A percentile compares a stretch with the other conserved stretches of the same genome.
phyloP scores from a whole-genome alignment of 2,329 filamentous ascomycete genomes.

The Colletotrichum sojae region DNA sequence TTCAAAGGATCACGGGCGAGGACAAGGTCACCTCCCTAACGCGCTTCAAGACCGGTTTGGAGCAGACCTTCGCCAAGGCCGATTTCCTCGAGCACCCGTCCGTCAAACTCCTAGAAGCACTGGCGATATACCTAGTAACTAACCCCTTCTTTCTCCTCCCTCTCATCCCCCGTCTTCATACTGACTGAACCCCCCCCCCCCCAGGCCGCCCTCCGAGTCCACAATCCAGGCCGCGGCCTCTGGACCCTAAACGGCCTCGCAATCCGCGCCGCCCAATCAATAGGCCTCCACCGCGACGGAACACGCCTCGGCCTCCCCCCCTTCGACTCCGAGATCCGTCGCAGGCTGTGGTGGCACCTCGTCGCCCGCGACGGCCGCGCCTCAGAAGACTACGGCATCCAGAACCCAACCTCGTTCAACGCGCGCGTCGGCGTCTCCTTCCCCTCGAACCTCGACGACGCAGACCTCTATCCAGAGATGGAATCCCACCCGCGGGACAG shows the following conservation, averaged over 20 bases:
- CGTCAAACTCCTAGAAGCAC: slow-evolving; percentile 50
- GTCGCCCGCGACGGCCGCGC: slow-evolving; percentile 66
- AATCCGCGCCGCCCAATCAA: slow-evolving; percentile 62
- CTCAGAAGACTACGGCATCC: slow-evolving; percentile 69
- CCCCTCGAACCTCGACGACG: slow-evolving; percentile 70
- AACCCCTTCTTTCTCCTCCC: neutral
- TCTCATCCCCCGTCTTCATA: neutral
- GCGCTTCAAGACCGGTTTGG: slow-evolving; percentile 51
- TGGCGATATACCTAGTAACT: slow-evolving; percentile 55
- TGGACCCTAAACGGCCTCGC: slow-evolving; percentile 61
- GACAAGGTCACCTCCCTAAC: slow-evolving; percentile 45
- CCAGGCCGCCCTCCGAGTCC: slow-evolving; percentile 49
- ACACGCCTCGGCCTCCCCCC: slow-evolving; percentile 48
- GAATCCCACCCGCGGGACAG: slow-evolving; percentile 61
- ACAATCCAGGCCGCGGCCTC: slow-evolving; percentile 52
- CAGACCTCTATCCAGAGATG: slow-evolving; percentile 64
- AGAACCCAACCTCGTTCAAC: slow-evolving; percentile 36
- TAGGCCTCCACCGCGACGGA: slow-evolving; percentile 67
- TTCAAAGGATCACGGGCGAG: slow-evolving; percentile 44
- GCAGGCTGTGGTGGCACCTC: slow-evolving; percentile 70
- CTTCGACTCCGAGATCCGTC: slow-evolving; percentile 68
- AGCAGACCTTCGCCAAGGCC: slow-evolving; percentile 55
- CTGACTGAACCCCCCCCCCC: slow-evolving; percentile 10
- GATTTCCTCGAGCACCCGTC: slow-evolving; percentile 59
- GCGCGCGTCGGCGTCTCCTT: slow-evolving; percentile 64